Conservation (phyloP, 352 stramenopile genomes). For the Thalassiosira pacifica region DNA sequence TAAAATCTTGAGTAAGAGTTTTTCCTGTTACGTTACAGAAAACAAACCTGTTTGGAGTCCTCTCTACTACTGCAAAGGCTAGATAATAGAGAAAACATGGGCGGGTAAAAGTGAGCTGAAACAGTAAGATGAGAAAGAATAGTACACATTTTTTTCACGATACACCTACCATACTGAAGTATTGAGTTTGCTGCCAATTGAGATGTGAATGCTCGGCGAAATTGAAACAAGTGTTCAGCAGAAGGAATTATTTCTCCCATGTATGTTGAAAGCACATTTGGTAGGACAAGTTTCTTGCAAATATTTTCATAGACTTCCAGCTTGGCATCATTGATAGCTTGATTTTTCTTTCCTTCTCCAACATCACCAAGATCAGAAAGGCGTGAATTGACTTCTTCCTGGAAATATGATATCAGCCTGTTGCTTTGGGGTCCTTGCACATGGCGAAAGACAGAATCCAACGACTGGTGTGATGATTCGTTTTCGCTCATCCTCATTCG, state of each 20-base stretch:
- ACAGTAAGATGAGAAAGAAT: no score
- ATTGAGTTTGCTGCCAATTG: conserved; percentile 84
- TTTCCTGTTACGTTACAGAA: conserved; percentile 74
- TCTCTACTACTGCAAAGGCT: conserved; percentile 82
- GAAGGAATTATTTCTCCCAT: conserved; percentile 65
- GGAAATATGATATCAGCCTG: conserved; percentile 56
- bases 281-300: conserved; percentile 68
- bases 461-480: conserved; percentile 56
- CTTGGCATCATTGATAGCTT: conserved; percentile 57
- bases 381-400: conserved; percentile 62
- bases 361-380: conserved; percentile 30
- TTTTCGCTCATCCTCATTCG: conserved; percentile 81
- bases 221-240: conserved; percentile 79
- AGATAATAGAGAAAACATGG: no score
- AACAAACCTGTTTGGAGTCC: conserved; percentile 81
- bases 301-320: conserved; percentile 75
- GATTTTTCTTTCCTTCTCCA: conserved; percentile 42
- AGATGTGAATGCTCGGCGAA: conserved; percentile 77
- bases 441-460: conserved; percentile 58
- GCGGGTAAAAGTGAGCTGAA: no score
- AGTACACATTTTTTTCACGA: no score
- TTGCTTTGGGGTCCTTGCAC: conserved; percentile 51
- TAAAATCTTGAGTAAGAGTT: conserved; percentile 82
- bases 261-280: conserved; percentile 74
- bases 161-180: conserved; percentile 86